phyloP scores from a whole-genome alignment of 2,329 filamentous ascomycete species.

The Fusarium siculi region DNA sequence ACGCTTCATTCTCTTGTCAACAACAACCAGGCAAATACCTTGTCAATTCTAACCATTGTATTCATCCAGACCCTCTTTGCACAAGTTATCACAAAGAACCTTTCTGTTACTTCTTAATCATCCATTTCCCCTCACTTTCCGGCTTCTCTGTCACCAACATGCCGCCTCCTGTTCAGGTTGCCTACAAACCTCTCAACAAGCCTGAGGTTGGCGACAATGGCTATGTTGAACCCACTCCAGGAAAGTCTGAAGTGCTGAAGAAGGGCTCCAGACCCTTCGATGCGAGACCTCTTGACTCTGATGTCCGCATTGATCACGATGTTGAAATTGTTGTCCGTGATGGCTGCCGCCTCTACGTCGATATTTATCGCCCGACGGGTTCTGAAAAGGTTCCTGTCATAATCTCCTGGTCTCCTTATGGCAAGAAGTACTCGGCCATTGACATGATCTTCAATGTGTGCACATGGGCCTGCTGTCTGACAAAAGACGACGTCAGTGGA shows the following conservation, averaged over 20 bases:
- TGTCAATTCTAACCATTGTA: background rate
- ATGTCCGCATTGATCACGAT: constrained; percentile 38
- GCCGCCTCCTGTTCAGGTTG: constrained; percentile 39
- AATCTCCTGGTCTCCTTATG: constrained; percentile 36
- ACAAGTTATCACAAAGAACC: background rate
- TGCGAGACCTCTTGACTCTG: constrained; percentile 33
- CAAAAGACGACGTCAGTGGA: constrained; percentile 18
- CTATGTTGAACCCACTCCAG: constrained; percentile 27
- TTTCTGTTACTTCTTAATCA: background rate
- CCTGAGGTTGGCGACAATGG: constrained; percentile 36
- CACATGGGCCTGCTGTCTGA: constrained; percentile 31
- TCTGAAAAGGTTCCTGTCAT: constrained; percentile 28
- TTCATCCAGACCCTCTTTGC: rapidly evolving
- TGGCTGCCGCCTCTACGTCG: constrained; percentile 35
- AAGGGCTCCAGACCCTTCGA: constrained; percentile 34
- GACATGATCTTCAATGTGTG: constrained; percentile 37
- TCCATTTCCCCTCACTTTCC: rapidly evolving
- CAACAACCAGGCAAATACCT: background rate
- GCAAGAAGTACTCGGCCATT: constrained; percentile 35
- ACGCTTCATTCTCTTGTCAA: background rate
- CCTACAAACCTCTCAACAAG: constrained; percentile 37
- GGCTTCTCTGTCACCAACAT: background rate
- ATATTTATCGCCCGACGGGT: constrained; percentile 1
- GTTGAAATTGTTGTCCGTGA: constrained; percentile 37
- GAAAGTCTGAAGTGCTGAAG: constrained; percentile 35